These are phyloP conservation scores for Tylopilus sp. DNA, from an alignment of 1,284 basidiomycete genomes.

Conservation along the genomic window DNA sequence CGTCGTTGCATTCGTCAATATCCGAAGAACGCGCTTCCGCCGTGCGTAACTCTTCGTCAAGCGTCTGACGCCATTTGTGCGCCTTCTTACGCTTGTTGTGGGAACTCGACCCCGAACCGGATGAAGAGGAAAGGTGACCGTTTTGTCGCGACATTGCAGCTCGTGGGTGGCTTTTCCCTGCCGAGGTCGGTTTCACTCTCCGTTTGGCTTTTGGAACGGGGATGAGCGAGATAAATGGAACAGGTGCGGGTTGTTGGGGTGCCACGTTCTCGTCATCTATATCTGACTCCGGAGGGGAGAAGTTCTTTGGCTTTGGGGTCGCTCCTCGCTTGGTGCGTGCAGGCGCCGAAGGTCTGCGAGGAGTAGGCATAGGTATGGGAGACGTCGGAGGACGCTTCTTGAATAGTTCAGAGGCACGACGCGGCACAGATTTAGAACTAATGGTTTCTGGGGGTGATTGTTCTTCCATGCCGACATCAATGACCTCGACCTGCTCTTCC, in stretches of 20 bases:
- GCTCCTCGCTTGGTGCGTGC: conserved; percentile 36
- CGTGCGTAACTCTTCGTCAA: conserved; percentile 61
- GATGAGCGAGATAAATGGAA: conserved; percentile 29
- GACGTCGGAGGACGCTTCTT: conserved; percentile 58
- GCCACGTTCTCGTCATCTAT: conserved; percentile 24
- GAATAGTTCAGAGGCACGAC: conserved; percentile 40
- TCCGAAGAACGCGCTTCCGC: conserved; percentile 38
- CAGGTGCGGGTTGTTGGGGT: conserved; percentile 24
- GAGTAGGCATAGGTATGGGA: conserved; percentile 53
- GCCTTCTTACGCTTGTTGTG: conserved; percentile 28
- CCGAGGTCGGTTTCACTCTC: conserved; percentile 16
- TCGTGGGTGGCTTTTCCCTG: conserved; percentile 21
- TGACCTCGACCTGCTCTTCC: conserved; percentile 28
- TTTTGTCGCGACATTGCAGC: conserved; percentile 3
- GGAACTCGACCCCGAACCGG: conserved; percentile 8
- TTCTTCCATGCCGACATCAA: conserved; percentile 39
- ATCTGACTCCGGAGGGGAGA: conserved; percentile 15
- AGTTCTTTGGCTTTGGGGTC: conserved; percentile 20
- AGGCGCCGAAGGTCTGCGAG: conserved; percentile 54
- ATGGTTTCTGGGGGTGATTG: conserved; percentile 7
- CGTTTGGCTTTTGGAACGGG: conserved; percentile 17
- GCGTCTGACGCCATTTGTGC: conserved; percentile 42
- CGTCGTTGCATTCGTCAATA: conserved; percentile 34
- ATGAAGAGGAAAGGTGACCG: neutral
- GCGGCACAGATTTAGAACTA: conserved; percentile 10